These are phyloP conservation scores for Aegilops bicornis DNA, from an alignment of 176 grass and related monocot genomes.

Conservation along the genomic window DNA sequence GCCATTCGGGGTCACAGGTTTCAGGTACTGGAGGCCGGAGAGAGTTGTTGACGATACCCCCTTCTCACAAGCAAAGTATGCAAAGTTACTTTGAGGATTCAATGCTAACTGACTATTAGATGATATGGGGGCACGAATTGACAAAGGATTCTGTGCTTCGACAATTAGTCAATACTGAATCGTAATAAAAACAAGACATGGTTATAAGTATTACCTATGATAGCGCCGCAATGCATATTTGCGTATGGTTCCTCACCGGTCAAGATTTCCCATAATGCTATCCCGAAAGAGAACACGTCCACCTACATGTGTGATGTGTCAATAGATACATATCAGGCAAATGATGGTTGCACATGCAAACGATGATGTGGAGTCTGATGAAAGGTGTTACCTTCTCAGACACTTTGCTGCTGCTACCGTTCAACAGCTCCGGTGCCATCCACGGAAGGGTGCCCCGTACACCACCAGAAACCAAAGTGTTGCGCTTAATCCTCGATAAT, in stretches of 20 bases:
- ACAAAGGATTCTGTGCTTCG: not conserved
- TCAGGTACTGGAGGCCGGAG: slow-evolving; percentile 86
- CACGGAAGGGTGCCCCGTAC: slow-evolving; percentile 97
- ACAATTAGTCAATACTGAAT: not conserved
- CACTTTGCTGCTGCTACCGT: slow-evolving; percentile 85
- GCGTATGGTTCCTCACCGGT: slow-evolving; percentile 92
- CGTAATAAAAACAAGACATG: not conserved
- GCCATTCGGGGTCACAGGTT: slow-evolving; percentile 66
- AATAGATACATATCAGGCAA: not conserved
- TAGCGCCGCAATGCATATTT: slow-evolving; percentile 91
- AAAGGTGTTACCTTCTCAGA: slow-evolving; percentile 77
- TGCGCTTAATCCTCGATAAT: slow-evolving; percentile 97
- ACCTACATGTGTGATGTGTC: slow-evolving; percentile 44
- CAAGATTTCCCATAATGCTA: slow-evolving; percentile 94
- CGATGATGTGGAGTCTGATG: slow-evolving; percentile 1
- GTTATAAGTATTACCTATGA: slow-evolving; percentile 73
- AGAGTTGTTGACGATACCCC: slow-evolving; percentile 85
- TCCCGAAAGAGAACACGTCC: slow-evolving; percentile 97
- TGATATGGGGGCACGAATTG: not conserved
- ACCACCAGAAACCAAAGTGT: slow-evolving; percentile 96
- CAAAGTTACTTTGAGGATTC: slow-evolving; percentile 20
- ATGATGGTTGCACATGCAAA: not conserved
- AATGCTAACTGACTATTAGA: not conserved
- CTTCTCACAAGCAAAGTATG: slow-evolving; percentile 45
- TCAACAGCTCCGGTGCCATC: slow-evolving; percentile 98